These are phyloP conservation scores for Rutstroemia sp. DNA, from an alignment of 2,329 filamentous ascomycete species.

Conservation along the genomic window DNA sequence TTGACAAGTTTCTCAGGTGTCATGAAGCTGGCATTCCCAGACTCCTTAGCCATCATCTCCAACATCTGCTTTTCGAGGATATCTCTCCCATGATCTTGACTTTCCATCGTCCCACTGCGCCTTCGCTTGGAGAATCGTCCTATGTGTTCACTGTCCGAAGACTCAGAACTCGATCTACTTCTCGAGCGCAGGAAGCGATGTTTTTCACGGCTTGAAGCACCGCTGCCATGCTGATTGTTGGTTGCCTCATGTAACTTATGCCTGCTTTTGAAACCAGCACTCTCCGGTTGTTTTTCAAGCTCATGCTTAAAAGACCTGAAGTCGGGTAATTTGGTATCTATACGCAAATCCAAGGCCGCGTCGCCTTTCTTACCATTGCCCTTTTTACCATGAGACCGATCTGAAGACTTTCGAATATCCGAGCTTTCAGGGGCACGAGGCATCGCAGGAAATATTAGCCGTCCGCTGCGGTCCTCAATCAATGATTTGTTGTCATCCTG, in stretches of 20 bases:
- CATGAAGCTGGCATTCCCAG: slow-evolving; percentile 25
- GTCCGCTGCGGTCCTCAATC: slow-evolving; percentile 73
- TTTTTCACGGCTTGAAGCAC: slow-evolving; percentile 42
- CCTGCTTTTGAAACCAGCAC: slow-evolving; percentile 50
- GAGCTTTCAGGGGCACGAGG: slow-evolving; percentile 16
- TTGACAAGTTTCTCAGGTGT: slow-evolving; percentile 13
- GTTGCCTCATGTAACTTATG: slow-evolving; percentile 46
- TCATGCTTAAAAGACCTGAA: slow-evolving; percentile 27
- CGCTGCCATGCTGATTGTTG: slow-evolving; percentile 50
- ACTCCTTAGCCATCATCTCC: slow-evolving; percentile 51
- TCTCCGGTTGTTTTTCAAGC: slow-evolving; percentile 34
- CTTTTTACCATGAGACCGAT: slow-evolving; percentile 12
- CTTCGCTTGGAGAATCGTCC: slow-evolving; percentile 30
- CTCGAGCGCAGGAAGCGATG: slow-evolving; percentile 47
- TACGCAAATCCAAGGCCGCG: slow-evolving; percentile 18
- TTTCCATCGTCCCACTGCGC: slow-evolving; percentile 37
- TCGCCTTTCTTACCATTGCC: slow-evolving; percentile 12
- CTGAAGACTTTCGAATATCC: slow-evolving; percentile 13
- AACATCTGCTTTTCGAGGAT: slow-evolving; percentile 55
- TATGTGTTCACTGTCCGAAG: slow-evolving; percentile 46
- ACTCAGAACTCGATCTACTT: slow-evolving; percentile 50
- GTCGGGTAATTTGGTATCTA: slow-evolving; percentile 29
- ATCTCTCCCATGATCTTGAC: slow-evolving; percentile 42
- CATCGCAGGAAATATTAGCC: slow-evolving; percentile 55
- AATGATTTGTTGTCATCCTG: slow-evolving; percentile 71